A percentile compares a stretch with the other conserved stretches of the same genome.
These are phyloP conservation scores for Thelonectria olida DNA, from an alignment of 2,329 filamentous ascomycete genomes.

Conservation along the genomic window DNA sequence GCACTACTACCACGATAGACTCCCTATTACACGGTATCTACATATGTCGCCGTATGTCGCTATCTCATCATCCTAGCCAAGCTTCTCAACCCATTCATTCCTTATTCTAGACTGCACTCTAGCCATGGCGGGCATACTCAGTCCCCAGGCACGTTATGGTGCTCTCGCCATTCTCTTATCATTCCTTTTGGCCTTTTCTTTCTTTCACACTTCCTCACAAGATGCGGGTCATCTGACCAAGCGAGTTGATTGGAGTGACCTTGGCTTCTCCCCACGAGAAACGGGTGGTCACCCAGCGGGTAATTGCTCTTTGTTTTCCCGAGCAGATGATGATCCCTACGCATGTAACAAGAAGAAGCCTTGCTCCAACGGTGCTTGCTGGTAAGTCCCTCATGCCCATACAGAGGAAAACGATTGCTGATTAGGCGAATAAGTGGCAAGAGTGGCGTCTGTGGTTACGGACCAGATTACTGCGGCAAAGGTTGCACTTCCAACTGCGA, in stretches of 20 bases:
- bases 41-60: no score
- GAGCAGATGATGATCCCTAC: neutral
- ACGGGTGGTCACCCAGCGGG: neutral
- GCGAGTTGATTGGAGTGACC: neutral
- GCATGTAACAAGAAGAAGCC: neutral
- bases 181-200: neutral
- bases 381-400: neutral
- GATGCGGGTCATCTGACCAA: neutral
- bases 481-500: slow-evolving; percentile 3
- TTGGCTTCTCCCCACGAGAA: neutral
- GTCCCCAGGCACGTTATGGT: neutral
- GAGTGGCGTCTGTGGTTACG: neutral
- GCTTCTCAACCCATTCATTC: neutral
- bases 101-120: neutral
- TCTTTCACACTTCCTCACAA: neutral
- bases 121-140: neutral
- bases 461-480: neutral
- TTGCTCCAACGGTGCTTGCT: neutral
- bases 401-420: neutral
- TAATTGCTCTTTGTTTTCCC: neutral
- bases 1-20: no score
- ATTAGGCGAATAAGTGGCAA: neutral
- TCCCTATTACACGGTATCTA: no score
- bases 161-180: neutral
- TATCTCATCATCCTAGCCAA: no score